Evolutionary conservation across 495 filamentous ascomycete genomes (phyloP).

Genomic region (Tuber umbilicatum): DNA sequence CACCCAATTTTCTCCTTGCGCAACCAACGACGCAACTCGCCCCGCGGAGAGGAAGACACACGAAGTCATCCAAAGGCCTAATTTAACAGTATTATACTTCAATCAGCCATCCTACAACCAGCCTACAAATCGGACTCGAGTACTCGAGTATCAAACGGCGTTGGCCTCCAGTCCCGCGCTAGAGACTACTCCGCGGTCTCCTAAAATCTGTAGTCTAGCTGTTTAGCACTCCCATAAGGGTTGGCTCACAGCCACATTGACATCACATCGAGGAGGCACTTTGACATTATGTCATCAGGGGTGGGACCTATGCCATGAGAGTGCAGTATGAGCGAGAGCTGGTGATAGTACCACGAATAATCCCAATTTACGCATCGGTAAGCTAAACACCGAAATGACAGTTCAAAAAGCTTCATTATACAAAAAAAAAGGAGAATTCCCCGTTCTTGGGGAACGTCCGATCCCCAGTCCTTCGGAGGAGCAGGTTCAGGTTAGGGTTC

Average conservation of each 20-base stretch:
- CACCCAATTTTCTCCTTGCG: too few species aligned
- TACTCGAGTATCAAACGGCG: too few species aligned
- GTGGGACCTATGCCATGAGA: background rate
- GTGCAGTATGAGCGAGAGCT: background rate
- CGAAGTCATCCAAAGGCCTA: too few species aligned
- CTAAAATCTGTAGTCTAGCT: background rate
- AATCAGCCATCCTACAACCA: too few species aligned
- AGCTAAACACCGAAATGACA: background rate
- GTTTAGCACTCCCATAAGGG: background rate
- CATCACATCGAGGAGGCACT: background rate
- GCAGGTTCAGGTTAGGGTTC: constrained; percentile 4
- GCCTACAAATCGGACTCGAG: too few species aligned
- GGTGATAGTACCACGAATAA: background rate
- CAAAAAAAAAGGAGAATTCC: background rate
- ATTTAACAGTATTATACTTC: too few species aligned
- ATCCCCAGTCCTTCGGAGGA: background rate
- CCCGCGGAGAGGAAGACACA: too few species aligned
- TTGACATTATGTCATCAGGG: background rate
- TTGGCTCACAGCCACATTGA: background rate
- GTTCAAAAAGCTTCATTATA: constrained; percentile 9
- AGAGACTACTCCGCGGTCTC: background rate
- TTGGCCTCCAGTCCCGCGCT: too few species aligned
- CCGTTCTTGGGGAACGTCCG: background rate
- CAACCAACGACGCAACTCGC: too few species aligned
- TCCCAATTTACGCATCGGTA: background rate